phyloP scores from a whole-genome alignment of 805 yeast genomes.

The Isabelozyma pseudorhagii region DNA sequence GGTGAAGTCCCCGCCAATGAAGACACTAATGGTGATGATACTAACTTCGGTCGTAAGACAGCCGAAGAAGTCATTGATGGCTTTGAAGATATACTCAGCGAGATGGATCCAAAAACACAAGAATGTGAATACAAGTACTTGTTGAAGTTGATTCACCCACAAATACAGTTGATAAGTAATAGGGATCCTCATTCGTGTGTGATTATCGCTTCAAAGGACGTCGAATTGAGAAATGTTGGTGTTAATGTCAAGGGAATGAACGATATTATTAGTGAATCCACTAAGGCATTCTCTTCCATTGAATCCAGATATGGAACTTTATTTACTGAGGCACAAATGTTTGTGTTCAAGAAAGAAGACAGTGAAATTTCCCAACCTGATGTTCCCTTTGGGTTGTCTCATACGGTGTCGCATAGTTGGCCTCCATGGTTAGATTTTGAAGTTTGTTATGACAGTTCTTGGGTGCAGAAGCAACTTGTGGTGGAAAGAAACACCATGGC shows the following conservation, averaged over 20 bases:
- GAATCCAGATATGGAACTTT: constrained; percentile 58
- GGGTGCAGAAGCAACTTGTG: constrained; percentile 26
- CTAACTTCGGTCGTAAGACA: constrained; percentile 8
- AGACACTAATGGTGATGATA: constrained; percentile 8
- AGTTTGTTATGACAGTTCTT: constrained; percentile 50
- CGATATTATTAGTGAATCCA: constrained; percentile 28
- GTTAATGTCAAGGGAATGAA: constrained; percentile 42
- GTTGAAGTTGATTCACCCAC: constrained; percentile 74
- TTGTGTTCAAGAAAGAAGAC: constrained; percentile 43
- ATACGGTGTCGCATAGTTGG: constrained; percentile 68
- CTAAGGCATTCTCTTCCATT: constrained; percentile 37
- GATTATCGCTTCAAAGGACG: constrained; percentile 53
- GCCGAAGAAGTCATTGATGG: constrained; percentile 37
- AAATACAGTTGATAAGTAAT: constrained; percentile 62
- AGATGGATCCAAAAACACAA: constrained; percentile 32
- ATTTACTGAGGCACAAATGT: constrained; percentile 53
- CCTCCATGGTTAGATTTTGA: constrained; percentile 88
- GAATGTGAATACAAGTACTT: constrained; percentile 56
- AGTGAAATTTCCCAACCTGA: constrained; percentile 28
- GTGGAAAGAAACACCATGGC: constrained; percentile 40
- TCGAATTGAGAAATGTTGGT: constrained; percentile 51
- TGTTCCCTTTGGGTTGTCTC: constrained; percentile 41
- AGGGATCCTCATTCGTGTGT: constrained; percentile 47
- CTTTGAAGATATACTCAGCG: constrained; percentile 53
- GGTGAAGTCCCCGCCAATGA: constrained; percentile 1